These are phyloP conservation scores for Aspergillus sp. DNA, from an alignment of 2,329 filamentous ascomycete species.

Conservation along the genomic window DNA sequence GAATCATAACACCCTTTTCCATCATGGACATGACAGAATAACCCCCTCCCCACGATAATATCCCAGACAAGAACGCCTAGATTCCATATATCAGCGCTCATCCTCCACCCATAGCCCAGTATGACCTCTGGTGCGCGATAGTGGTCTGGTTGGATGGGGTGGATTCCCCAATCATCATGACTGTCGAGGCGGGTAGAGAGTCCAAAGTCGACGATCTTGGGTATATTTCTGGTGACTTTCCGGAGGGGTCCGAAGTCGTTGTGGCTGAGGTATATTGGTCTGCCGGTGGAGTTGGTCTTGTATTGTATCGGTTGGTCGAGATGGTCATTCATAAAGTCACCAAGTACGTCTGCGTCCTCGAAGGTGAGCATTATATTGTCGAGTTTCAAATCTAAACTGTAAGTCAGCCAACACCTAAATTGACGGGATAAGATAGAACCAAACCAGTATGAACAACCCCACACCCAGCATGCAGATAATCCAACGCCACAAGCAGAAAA, in stretches of 20 bases:
- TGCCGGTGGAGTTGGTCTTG: constrained; percentile 20
- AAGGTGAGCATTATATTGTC: constrained; percentile 35
- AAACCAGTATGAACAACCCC: constrained; percentile 35
- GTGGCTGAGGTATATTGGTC: constrained; percentile 22
- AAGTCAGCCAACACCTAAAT: not conserved
- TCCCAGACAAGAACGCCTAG: constrained; percentile 33
- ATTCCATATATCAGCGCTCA: constrained; percentile 34
- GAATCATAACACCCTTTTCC: too few species aligned
- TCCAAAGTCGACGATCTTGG: constrained; percentile 29
- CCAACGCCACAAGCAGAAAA: constrained; percentile 33
- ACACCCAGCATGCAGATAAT: constrained; percentile 39
- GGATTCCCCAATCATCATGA: constrained; percentile 19
- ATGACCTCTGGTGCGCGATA: constrained; percentile 33
- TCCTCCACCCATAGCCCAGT: constrained; percentile 28
- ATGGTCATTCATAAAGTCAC: constrained; percentile 10
- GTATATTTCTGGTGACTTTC: constrained; percentile 12
- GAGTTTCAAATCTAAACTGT: constrained; percentile 31
- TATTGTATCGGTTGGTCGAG: constrained; percentile 15
- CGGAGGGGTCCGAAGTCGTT: constrained; percentile 23
- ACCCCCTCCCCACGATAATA: constrained; percentile 22
- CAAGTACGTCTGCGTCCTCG: constrained; percentile 12
- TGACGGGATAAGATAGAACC: constrained; percentile 1
- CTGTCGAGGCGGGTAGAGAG: constrained; percentile 10
- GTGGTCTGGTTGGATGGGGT: constrained; percentile 38
- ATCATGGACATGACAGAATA: constrained; percentile 29